A percentile compares a stretch with the other conserved stretches of the same genome.
These are phyloP conservation scores for Fimicolochytrium jonesii DNA, from an alignment of 192 early-diverging fungal species.

Conservation along the genomic window DNA sequence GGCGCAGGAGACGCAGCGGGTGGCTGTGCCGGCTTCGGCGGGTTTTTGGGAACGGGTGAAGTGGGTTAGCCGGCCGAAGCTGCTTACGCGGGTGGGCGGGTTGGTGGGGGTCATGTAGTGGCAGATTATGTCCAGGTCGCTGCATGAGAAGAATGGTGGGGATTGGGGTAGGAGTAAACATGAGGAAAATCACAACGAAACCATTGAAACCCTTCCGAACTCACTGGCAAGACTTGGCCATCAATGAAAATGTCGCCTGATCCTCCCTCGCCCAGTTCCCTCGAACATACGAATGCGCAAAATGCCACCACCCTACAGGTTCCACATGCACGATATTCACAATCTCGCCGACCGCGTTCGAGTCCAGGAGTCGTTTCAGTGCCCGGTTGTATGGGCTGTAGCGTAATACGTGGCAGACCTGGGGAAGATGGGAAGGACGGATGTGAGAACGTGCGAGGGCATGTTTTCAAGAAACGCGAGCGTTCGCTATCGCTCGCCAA, in stretches of 20 bases:
- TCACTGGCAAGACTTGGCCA: constrained; percentile 52
- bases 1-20: constrained; percentile 51
- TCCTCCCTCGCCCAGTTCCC: constrained; percentile 62
- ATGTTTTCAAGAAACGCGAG: too few relatives aligned
- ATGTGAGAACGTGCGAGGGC: too few relatives aligned
- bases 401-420: constrained; percentile 49
- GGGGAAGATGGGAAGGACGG: too few relatives aligned
- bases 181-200: too few relatives aligned
- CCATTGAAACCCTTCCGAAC: neutral
- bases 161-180: too few relatives aligned
- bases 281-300: constrained; percentile 61
- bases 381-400: constrained; percentile 56
- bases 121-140: constrained; percentile 53
- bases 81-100: constrained; percentile 40
- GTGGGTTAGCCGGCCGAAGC: constrained; percentile 58
- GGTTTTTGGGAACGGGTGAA: constrained; percentile 57
- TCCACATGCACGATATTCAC: constrained; percentile 63
- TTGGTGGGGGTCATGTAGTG: constrained; percentile 30
- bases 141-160: constrained; percentile 30
- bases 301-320: constrained; percentile 64
- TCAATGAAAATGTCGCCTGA: constrained; percentile 52
- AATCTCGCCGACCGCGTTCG: constrained; percentile 51
- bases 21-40: constrained; percentile 49
- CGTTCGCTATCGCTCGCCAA: too few relatives aligned
- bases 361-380: constrained; percentile 54